Evolutionary conservation across 441 rosid species (phyloP), one percentile per base, ranked within the genome.

Genomic region (Aquilaria agallochum): DNA sequence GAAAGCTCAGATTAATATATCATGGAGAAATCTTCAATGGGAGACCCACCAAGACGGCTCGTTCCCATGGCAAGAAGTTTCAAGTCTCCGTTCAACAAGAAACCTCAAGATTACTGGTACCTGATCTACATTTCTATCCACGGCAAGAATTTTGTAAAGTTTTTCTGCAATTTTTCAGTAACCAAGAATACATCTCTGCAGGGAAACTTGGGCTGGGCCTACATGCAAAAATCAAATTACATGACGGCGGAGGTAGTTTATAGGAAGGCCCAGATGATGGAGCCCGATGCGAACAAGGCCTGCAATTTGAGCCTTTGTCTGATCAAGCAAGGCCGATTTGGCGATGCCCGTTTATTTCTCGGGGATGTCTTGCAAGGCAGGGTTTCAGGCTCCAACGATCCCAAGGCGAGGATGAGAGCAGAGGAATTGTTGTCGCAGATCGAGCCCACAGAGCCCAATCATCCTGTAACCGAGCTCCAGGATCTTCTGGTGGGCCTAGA

Each of bases 181-280:
- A 12, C 15, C 15, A 46, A 15, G 15, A 12, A 8, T 3, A 44
- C 42, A 40, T 1, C 31, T 31, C 14, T 1, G 11, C 72, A 94
- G 97, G 97, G 96, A 5, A 91, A 94, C 69, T 73, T 94, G 79
- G 97, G 96, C 4, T 94, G 99, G 99, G 97, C 96, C 14, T 86
- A 94, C 71, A 89, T 91, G 96, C 95, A 89, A 68, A 88, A 91
- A 71, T 62, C 83, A 4, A 91, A 86, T 80, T 91, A 66, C 79
- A 34, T 86, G 56, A 80, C 89, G 2, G 97, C 96, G 0, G 96
- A 94, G 75, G 94, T 79, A 0, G 93, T 90, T 9, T 90, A 89
- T 50, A 64, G 78, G 63, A 94, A 94, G 61, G 96, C 97, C 3
- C 89, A 82, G 31, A 89, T 94, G 75, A 77, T 94, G 1, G 95